These are phyloP conservation scores for Penicillium turbatum DNA, from an alignment of 495 filamentous ascomycete genomes.

Conservation along the genomic window DNA sequence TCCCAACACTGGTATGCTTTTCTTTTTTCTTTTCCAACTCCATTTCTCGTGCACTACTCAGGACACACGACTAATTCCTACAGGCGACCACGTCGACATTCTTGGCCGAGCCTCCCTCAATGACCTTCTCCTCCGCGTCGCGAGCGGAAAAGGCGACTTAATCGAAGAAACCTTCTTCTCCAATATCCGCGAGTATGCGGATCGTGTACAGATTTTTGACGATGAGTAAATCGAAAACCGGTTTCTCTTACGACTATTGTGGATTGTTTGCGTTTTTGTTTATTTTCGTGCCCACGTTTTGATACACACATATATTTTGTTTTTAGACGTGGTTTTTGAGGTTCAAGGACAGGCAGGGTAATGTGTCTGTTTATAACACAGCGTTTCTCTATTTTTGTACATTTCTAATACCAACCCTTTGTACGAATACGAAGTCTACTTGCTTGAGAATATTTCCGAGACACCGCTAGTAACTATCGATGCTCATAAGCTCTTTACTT, in stretches of 20 bases:
- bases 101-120: conserved; percentile 84
- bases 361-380: background rate
- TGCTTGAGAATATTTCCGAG: no score
- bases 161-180: conserved; percentile 76
- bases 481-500: no score
- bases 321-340: background rate
- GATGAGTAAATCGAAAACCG: conserved; percentile 39
- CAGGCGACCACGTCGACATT: conserved; percentile 94
- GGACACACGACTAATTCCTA: background rate
- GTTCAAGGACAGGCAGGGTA: background rate
- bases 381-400: conserved; percentile 1
- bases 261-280: background rate
- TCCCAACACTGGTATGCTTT: conserved; percentile 71
- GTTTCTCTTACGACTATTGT: background rate
- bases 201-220: conserved; percentile 71
- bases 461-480: no score
- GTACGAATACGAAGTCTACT: background rate
- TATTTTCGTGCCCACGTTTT: background rate
- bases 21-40: background rate
- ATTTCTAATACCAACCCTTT: background rate
- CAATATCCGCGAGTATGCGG: conserved; percentile 74
- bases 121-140: conserved; percentile 83
- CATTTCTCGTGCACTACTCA: background rate
- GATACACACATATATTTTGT: background rate
- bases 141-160: conserved; percentile 76